These are phyloP conservation scores for Leucosporidium scottii DNA, from an alignment of 768 basidiomycete genomes.

Conservation along the genomic window DNA sequence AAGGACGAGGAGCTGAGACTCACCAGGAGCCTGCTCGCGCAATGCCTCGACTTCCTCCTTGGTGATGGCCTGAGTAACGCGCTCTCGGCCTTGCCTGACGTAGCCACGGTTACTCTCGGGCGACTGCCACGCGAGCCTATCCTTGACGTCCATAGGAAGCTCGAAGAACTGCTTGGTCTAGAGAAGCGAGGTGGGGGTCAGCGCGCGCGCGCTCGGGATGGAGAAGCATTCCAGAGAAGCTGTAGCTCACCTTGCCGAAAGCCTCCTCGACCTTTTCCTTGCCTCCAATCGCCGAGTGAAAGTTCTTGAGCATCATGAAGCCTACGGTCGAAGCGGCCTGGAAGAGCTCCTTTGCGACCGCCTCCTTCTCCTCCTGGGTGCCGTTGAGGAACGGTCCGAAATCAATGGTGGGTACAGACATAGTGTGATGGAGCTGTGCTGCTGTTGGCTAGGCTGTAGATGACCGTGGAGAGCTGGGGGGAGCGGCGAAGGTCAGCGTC, in stretches of 20 bases:
- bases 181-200: neutral
- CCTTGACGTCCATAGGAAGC: slow-evolving; percentile 55
- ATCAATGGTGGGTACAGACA: slow-evolving; percentile 61
- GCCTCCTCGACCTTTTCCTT: slow-evolving; percentile 53
- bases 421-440: no score
- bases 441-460: no score
- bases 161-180: slow-evolving; percentile 72
- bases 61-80: slow-evolving; percentile 40
- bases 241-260: slow-evolving; percentile 55
- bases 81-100: slow-evolving; percentile 71
- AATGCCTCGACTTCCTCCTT: slow-evolving; percentile 63
- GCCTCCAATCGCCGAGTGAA: slow-evolving; percentile 53
- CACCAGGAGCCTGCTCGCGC: slow-evolving; percentile 62
- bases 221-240: neutral
- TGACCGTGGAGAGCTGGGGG: no score
- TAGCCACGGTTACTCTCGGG: slow-evolving; percentile 61
- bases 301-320: slow-evolving; percentile 68
- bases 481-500: no score
- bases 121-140: slow-evolving; percentile 62
- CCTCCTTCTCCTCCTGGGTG: slow-evolving; percentile 52
- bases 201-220: neutral
- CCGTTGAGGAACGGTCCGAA: slow-evolving; percentile 61
- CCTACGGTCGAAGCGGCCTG: slow-evolving; percentile 61
- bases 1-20: slow-evolving; percentile 50
- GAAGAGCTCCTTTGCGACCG: slow-evolving; percentile 62